phyloP scores from a whole-genome alignment of 2,329 filamentous ascomycete species.

The Nigrospora osmanthi region DNA sequence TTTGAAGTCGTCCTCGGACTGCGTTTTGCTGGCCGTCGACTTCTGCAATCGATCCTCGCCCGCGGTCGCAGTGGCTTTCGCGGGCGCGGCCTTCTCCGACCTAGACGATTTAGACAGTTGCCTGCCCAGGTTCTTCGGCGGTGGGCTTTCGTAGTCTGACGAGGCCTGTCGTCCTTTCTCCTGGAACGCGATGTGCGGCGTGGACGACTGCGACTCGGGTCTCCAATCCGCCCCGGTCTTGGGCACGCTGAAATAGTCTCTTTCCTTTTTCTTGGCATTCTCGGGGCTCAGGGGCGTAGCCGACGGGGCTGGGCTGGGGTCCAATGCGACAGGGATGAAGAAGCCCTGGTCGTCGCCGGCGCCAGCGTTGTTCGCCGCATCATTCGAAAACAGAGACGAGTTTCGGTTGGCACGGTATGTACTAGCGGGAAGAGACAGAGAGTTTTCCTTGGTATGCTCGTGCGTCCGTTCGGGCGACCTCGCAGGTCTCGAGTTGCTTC shows the following conservation, averaged over 20 bases:
- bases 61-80: constrained; percentile 18
- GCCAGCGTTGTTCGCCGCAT: constrained; percentile 29
- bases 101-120: constrained; percentile 39
- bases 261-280: constrained; percentile 38
- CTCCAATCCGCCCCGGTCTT: constrained; percentile 37
- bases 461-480: constrained; percentile 45
- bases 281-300: constrained; percentile 36
- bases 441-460: constrained; percentile 42
- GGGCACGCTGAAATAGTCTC: constrained; percentile 50
- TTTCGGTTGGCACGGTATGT: constrained; percentile 74
- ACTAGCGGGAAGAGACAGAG: constrained; percentile 63
- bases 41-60: constrained; percentile 32
- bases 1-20: constrained; percentile 57
- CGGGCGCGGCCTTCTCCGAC: constrained; percentile 23
- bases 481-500: constrained; percentile 42
- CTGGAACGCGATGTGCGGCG: constrained; percentile 88
- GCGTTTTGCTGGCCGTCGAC: constrained; percentile 25
- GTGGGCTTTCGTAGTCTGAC: constrained; percentile 49
- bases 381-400: constrained; percentile 54
- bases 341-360: constrained; percentile 60
- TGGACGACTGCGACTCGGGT: constrained; percentile 45
- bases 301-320: constrained; percentile 55
- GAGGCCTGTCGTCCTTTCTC: constrained; percentile 66
- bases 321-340: constrained; percentile 68
- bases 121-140: constrained; percentile 39